These are phyloP conservation scores for Xerocomellus intermedius DNA, from an alignment of 768 basidiomycete species.

Conservation along the genomic window DNA sequence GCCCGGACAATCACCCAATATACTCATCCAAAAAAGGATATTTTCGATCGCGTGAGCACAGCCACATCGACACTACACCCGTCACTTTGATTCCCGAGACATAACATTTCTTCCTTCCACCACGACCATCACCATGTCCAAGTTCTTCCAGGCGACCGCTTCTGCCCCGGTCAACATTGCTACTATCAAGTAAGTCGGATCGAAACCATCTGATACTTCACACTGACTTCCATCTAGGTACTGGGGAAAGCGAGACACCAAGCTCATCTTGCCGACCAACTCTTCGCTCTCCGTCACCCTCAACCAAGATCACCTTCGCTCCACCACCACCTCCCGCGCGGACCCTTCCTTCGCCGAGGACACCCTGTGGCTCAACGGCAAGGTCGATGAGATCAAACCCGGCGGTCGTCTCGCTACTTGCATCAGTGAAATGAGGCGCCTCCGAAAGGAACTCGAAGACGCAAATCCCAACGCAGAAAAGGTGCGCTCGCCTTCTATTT, in stretches of 20 bases:
- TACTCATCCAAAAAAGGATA: conserved; percentile 3
- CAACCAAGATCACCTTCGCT: conserved; percentile 91
- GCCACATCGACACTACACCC: conserved; percentile 17
- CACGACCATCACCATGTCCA: conserved; percentile 44
- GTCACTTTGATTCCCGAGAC: conserved; percentile 13
- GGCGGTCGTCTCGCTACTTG: conserved; percentile 81
- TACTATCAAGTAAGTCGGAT: conserved; percentile 79
- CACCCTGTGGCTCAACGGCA: conserved; percentile 92
- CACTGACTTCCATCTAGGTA: conserved; percentile 54
- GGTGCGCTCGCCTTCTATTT: conserved; percentile 38
- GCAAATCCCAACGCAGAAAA: conserved; percentile 62
- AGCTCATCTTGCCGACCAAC: conserved; percentile 95
- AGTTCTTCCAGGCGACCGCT: conserved; percentile 75
- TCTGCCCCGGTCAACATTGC: conserved; percentile 97
- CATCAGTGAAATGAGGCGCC: conserved; percentile 79
- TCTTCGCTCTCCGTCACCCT: conserved; percentile 98
- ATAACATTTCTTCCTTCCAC: conserved; percentile 4
- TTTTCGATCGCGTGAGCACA: conserved; percentile 14
- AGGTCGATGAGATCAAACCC: conserved; percentile 83
- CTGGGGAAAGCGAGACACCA: conserved; percentile 98
- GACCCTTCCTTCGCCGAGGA: conserved; percentile 74
- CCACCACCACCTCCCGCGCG: conserved; percentile 89
- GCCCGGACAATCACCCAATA: conserved; percentile 13
- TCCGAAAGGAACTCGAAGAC: conserved; percentile 75
- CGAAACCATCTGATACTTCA: not conserved